These are phyloP conservation scores for Serendipita vermifera DNA, from an alignment of 768 basidiomycete species.

Conservation along the genomic window DNA sequence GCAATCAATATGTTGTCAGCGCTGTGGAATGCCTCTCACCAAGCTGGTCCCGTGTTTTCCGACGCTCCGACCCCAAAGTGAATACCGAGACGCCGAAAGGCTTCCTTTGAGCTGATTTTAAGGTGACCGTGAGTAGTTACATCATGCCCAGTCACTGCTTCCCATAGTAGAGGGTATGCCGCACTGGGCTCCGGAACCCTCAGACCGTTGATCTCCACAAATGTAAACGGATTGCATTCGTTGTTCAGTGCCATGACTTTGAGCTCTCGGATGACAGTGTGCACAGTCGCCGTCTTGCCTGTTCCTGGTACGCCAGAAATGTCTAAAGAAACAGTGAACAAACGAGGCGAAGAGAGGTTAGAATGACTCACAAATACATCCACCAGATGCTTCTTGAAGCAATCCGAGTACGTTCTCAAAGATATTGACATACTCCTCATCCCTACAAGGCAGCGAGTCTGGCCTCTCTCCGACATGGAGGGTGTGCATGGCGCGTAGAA, in stretches of 20 bases:
- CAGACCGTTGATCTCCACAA: conserved; percentile 95
- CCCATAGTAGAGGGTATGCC: conserved; percentile 88
- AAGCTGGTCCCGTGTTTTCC: conserved; percentile 60
- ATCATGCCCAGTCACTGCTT: conserved; percentile 75
- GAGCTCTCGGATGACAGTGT: conserved; percentile 79
- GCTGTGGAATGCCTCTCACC: conserved; percentile 36
- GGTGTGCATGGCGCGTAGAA: conserved; percentile 78
- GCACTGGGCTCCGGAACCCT: conserved; percentile 85
- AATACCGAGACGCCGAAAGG: conserved; percentile 59
- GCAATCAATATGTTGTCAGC: conserved; percentile 10
- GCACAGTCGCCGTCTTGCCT: conserved; percentile 96
- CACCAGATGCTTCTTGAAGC: conserved; percentile 85
- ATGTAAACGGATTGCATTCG: conserved; percentile 87
- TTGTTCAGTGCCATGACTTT: conserved; percentile 76
- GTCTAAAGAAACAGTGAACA: conserved; percentile 35
- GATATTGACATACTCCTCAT: conserved; percentile 69
- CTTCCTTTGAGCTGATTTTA: conserved; percentile 63
- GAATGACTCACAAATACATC: conserved; percentile 71
- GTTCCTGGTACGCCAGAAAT: conserved; percentile 99
- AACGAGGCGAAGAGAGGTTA: conserved; percentile 8
- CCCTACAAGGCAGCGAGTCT: conserved; percentile 77
- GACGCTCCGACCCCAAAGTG: conserved; percentile 58
- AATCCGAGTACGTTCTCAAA: conserved; percentile 67
- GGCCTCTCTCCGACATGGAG: conserved; percentile 90
- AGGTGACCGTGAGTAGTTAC: conserved; percentile 47